Base-by-base conservation (phyloP, 2,329 filamentous ascomycete species). In the Periglandula ipomoeae region DNA sequence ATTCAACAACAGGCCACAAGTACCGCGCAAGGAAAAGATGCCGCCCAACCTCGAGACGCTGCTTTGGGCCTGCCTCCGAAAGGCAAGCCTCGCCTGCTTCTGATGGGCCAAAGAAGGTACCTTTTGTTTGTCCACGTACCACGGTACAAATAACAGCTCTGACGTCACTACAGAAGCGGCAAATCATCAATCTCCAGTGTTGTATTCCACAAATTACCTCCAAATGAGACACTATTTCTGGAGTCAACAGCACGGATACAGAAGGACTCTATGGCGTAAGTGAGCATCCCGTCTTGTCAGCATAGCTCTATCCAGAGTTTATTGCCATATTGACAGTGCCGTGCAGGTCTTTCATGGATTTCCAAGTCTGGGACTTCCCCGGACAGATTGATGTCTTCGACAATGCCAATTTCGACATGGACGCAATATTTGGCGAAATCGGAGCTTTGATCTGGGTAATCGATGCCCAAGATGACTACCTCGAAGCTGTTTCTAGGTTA, bases 151-250 rank as follows among this genome's bases (percentile, higher is more conserved):
- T 19, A 3, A 20, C 27, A 40, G 17, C 2, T 17, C 35, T 54
- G 46, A 52, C 47, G 13, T 9, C 20, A 37, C 7, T 37, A 20
- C 56, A 98, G 93, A 71, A 96, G 90, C 63, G 93, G 93, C 52
- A 98, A 98, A 65, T 97, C 93, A 1, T 98, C 93, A 5, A 97
- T 98, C 63, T 93, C 90, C 23, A 97, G 89, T 61, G 94, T 98
- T 43, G 91, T 98, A n/a, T 97, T 98, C 61, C 90, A 97, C 69
- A 98, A 98, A 65, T 83, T 97, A 62, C 89, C 91, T 3, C 90
- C 93, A 2, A 94, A 87, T 58, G 94, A 98, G 70, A 97, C 93
- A 0, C 71, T 98, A 15, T 98, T 95, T 60, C 78, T 98, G 17
- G 93, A 97, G 66, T 95, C 93, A 0, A 98, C 93, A 4, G 90